Evolutionary conservation across 75 land plant species (phyloP).

Genomic region (Selaginella tamariscina): DNA sequence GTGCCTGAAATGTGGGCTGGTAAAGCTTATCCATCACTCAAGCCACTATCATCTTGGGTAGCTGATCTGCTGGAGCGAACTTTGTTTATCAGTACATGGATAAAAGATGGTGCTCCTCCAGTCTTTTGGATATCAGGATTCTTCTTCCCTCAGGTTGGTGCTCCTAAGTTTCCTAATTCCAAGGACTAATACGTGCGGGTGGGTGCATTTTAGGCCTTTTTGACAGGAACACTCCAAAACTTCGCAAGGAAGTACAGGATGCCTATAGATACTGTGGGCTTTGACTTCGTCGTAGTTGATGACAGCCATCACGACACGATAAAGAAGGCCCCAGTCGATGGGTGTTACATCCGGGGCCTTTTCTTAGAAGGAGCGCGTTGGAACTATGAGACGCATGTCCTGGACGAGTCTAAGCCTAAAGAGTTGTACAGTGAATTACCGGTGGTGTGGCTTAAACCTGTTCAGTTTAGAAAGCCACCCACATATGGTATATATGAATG

Average conservation of each 20-base stretch:
- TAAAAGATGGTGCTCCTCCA: slow-evolving; percentile 23
- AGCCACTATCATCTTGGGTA: slow-evolving; percentile 30
- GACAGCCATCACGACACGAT: slow-evolving; percentile 11
- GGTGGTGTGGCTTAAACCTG: slow-evolving; percentile 27
- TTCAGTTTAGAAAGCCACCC: slow-evolving; percentile 24
- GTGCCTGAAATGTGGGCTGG: slow-evolving; percentile 34
- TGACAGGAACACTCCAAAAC: slow-evolving; percentile 35
- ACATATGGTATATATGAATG: slow-evolving; percentile 25
- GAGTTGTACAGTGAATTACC: slow-evolving; percentile 30
- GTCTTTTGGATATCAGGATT: slow-evolving; percentile 33
- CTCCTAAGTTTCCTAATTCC: not conserved
- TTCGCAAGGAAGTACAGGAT: slow-evolving; percentile 25
- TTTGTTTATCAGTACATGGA: slow-evolving; percentile 24
- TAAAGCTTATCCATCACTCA: slow-evolving; percentile 34
- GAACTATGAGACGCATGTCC: slow-evolving; percentile 22
- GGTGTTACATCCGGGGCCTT: slow-evolving; percentile 30
- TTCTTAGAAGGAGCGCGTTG: slow-evolving; percentile 29
- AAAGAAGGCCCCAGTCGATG: slow-evolving; percentile 20
- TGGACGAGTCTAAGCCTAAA: slow-evolving; percentile 28
- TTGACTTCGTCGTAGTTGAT: slow-evolving; percentile 22
- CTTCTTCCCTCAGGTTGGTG: slow-evolving; percentile 29
- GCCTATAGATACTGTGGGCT: slow-evolving; percentile 32
- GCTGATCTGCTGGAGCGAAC: slow-evolving; percentile 27
- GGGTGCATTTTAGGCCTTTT: too few species aligned
- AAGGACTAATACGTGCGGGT: not conserved